Base-by-base conservation (phyloP, 306 rosid genomes). In the Cucumis hystrix region DNA sequence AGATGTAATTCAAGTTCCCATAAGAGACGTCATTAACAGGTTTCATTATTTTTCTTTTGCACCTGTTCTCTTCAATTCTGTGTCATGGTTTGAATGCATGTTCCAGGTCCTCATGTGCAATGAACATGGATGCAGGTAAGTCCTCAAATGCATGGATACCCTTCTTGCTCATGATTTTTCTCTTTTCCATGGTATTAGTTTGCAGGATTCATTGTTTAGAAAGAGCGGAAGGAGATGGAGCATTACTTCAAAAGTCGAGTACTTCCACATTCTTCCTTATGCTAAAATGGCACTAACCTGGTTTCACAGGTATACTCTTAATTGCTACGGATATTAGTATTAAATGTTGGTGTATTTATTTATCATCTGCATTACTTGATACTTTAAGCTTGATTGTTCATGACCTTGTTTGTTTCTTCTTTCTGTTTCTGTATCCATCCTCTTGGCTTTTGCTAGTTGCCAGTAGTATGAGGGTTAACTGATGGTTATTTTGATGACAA, bases 221-320 rank as follows among this genome's bases (percentile, higher is more conserved):
- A 91, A 81, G 85, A 80, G 60, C 80, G 81, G 81, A 76, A 60
- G 82, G 74, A 70, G 83, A 74, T 93, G 97, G 98, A 74, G 37
- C 2, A 66, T 74, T 82, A 91, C 93, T 43, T 82, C 91, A 10
- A 93, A 79, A 21, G 82, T 89, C 11, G 90, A 87, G 71, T 85
- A 93, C 85, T 86, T 88, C 86, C 92, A 89, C 41, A 76, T 93
- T 81, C 98, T 91, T 86, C 98, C 98, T 80, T 89, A 88, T 87
- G 84, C 89, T 80, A 79, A 79, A 82, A 82, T 86, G 83, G 77
- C 88, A 82, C 82, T 82, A 70, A 84, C 75, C 74, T 88, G 96
- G 91, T 79, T 88, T 83, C 83, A 73, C 6, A 87, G 96, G 98
- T 93, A 82, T 69, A 83, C 56, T 45, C 45, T 15, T 57, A 70